Evolutionary conservation across 108 stramenopile genomes (phyloP).

Genomic region (Pelagomonas calceolata): DNA sequence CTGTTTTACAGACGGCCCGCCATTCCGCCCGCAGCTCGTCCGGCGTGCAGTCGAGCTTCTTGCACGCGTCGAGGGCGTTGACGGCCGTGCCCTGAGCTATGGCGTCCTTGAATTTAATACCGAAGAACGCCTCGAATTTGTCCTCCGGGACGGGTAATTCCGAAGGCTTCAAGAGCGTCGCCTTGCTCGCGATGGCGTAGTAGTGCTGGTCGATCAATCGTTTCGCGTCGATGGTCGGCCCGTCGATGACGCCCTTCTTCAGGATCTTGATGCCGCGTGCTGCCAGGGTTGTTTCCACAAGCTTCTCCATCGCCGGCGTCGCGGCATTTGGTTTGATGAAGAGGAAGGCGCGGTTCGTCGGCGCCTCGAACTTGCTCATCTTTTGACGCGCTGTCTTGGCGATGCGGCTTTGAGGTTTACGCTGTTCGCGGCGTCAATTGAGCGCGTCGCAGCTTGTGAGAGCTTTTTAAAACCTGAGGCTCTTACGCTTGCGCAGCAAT

Average conservation of each 20-base stretch:
- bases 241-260: conserved; percentile 13
- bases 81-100: conserved; percentile 6
- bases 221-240: conserved; percentile 18
- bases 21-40: conserved; percentile 11
- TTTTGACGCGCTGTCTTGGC: too few relatives aligned
- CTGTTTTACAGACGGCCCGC: conserved; percentile 1
- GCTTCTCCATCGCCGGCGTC: conserved; percentile 3
- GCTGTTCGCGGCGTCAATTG: too few relatives aligned
- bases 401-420: too few relatives aligned
- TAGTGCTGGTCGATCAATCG: conserved; percentile 30
- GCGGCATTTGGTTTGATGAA: conserved; percentile 32
- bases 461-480: too few relatives aligned
- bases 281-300: conserved; percentile 8
- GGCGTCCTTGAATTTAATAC: conserved; percentile 17
- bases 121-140: conserved; percentile 17
- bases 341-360: conserved; percentile 19
- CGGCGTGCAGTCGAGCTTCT: conserved; percentile 12
- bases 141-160: conserved; percentile 21
- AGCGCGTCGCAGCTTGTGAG: too few relatives aligned
- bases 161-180: conserved; percentile 14
- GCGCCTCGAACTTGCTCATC: too few relatives aligned
- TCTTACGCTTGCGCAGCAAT: too few relatives aligned
- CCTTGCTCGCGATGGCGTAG: conserved; percentile 31
- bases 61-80: conserved; percentile 27
- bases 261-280: conserved; percentile 12